phyloP scores from a whole-genome alignment of 192 early-diverging fungal genomes.

The Fimicolochytrium jonesii region DNA sequence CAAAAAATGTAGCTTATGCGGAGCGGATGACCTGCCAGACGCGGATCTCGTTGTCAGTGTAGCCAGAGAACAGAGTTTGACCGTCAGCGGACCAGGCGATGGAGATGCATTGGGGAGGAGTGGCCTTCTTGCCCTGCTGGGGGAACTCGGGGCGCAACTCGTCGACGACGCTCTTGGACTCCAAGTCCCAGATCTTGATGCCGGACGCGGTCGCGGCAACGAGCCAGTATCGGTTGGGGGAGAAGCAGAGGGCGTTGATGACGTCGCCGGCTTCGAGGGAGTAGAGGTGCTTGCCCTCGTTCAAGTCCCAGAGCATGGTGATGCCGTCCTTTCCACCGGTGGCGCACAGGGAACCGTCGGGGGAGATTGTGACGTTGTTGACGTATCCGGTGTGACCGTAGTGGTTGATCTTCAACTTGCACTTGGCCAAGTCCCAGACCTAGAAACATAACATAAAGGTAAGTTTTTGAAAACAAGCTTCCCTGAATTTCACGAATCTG shows the following conservation, averaged over 20 bases:
- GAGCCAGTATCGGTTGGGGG: constrained; percentile 99
- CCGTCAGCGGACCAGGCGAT: constrained; percentile 99
- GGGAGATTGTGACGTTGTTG: constrained; percentile 97
- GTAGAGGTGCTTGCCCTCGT: constrained; percentile 99
- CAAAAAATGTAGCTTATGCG: too few species aligned
- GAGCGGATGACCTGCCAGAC: constrained; percentile 42
- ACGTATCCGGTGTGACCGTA: constrained; percentile 97
- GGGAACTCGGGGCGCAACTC: constrained; percentile 57
- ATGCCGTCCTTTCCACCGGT: constrained; percentile 99
- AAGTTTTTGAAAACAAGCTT: too few species aligned
- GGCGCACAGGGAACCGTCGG: constrained; percentile 99
- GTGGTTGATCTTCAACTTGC: constrained; percentile 99
- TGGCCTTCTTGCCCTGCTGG: constrained; percentile 64
- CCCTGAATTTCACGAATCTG: too few species aligned
- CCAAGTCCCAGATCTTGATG: constrained; percentile 99
- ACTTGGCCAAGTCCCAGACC: constrained; percentile 99
- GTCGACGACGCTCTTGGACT: constrained; percentile 95
- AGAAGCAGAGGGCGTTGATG: constrained; percentile 98
- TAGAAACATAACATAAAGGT: too few species aligned
- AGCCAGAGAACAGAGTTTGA: constrained; percentile 95
- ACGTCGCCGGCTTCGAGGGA: constrained; percentile 91
- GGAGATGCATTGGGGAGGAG: constrained; percentile 85
- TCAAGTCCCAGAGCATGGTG: constrained; percentile 99
- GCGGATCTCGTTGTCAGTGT: constrained; percentile 86
- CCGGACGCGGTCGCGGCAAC: constrained; percentile 91